phyloP scores from a whole-genome alignment of 2,329 filamentous ascomycete species.

The Fusarium tuaranense region DNA sequence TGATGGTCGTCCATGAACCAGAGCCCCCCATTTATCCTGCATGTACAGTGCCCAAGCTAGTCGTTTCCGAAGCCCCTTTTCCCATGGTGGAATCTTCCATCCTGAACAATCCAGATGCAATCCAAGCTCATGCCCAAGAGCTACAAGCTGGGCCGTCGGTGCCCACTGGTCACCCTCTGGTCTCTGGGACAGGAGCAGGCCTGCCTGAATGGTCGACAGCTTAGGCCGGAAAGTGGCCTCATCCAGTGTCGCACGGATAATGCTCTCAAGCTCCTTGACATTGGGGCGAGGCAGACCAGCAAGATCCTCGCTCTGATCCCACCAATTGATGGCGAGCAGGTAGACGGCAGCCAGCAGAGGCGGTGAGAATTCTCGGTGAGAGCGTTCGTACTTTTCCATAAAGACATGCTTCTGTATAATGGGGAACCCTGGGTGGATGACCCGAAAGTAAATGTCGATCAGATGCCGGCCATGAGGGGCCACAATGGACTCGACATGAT shows the following conservation, averaged over 20 bases:
- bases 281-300: constrained; percentile 75
- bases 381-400: constrained; percentile 80
- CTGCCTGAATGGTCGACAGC: constrained; percentile 82
- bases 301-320: constrained; percentile 78
- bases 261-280: constrained; percentile 76
- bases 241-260: constrained; percentile 78
- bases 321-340: constrained; percentile 89
- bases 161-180: constrained; percentile 86
- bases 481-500: constrained; percentile 81
- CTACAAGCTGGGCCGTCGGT: constrained; percentile 87
- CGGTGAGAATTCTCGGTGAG: constrained; percentile 79
- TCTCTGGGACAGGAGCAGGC: constrained; percentile 78
- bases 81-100: constrained; percentile 92
- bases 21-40: constrained; percentile 91
- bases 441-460: constrained; percentile 83
- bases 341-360: constrained; percentile 84
- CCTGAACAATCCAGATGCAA: constrained; percentile 87
- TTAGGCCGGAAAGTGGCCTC: constrained; percentile 87
- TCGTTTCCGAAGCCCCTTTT: constrained; percentile 84
- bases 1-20: constrained; percentile 87
- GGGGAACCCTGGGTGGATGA: constrained; percentile 84
- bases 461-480: constrained; percentile 81
- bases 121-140: constrained; percentile 87
- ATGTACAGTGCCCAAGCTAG: constrained; percentile 93
- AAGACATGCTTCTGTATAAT: constrained; percentile 87